These are phyloP conservation scores for Tylopilus rubrobrunneus DNA, from an alignment of 768 basidiomycete species.

Conservation along the genomic window DNA sequence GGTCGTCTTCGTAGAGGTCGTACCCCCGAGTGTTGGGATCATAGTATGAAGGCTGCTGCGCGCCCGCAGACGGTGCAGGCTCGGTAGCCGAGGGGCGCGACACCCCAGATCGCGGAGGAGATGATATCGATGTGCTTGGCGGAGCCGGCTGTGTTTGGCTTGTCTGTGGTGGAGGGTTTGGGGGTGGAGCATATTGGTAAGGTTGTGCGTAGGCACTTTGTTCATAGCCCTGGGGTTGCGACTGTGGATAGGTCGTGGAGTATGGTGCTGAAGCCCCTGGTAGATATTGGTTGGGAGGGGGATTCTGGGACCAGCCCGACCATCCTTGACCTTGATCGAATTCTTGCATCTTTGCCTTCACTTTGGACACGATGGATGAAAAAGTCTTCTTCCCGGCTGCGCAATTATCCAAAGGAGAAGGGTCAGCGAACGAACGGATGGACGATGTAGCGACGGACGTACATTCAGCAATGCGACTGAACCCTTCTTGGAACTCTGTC, in stretches of 20 bases:
- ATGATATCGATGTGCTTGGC: neutral
- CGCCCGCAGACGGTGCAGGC: too few species aligned
- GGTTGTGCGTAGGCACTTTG: conserved; percentile 2
- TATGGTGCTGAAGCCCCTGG: neutral
- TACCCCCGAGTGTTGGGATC: conserved; percentile 33
- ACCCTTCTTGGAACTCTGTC: conserved; percentile 69
- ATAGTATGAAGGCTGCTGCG: conserved; percentile 31
- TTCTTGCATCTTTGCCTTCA: conserved; percentile 82
- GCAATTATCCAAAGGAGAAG: neutral
- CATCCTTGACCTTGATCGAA: conserved; percentile 49
- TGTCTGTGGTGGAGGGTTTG: neutral
- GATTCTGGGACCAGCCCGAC: conserved; percentile 10
- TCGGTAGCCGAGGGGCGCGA: neutral
- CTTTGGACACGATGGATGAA: conserved; percentile 65
- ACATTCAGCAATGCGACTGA: conserved; percentile 79
- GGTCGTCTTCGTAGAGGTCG: conserved; percentile 23
- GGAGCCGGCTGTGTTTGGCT: conserved; percentile 6
- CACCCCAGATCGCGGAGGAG: conserved; percentile 14
- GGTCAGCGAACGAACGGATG: neutral
- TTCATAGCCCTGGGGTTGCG: neutral
- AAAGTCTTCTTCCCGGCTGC: conserved; percentile 78
- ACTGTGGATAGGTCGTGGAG: neutral
- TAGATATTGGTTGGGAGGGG: neutral
- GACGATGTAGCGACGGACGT: conserved; percentile 22
- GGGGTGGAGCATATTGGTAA: neutral